phyloP scores from a whole-genome alignment of 1,284 basidiomycete genomes.

The Baeospora myosura region DNA sequence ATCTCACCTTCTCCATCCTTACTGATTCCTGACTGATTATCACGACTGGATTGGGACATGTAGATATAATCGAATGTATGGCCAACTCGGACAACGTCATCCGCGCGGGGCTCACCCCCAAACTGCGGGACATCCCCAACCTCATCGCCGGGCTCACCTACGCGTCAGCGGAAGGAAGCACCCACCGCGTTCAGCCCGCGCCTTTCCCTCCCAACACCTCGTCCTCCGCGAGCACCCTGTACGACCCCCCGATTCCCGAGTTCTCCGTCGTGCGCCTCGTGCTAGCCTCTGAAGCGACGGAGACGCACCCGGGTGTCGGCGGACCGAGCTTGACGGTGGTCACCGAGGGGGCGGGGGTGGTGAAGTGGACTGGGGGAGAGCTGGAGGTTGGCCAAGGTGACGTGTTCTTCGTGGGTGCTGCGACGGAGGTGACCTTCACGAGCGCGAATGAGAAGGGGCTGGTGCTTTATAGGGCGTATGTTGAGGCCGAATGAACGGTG shows the following conservation, averaged over 20 bases:
- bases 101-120: slow-evolving; percentile 95
- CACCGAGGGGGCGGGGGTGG: slow-evolving; percentile 59
- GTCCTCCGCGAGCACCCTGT: slow-evolving; percentile 45
- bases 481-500: slow-evolving; percentile 33
- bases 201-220: slow-evolving; percentile 36
- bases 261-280: slow-evolving; percentile 78
- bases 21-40: not conserved
- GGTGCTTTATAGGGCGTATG: slow-evolving; percentile 73
- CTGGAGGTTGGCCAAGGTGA: slow-evolving; percentile 60
- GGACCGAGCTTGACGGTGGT: slow-evolving; percentile 85
- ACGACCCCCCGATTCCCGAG: slow-evolving; percentile 92
- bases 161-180: slow-evolving; percentile 56
- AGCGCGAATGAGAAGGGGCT: slow-evolving; percentile 35
- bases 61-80: slow-evolving; percentile 98
- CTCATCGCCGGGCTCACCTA: slow-evolving; percentile 89
- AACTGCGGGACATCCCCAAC: slow-evolving; percentile 88
- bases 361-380: slow-evolving; percentile 36
- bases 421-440: slow-evolving; percentile 44
- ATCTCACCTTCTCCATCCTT: slow-evolving; percentile 6
- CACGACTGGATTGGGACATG: slow-evolving; percentile 1
- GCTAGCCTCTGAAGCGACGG: slow-evolving; percentile 39
- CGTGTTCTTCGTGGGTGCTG: slow-evolving; percentile 83
- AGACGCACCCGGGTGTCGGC: slow-evolving; percentile 53
- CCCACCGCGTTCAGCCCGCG: slow-evolving; percentile 63
- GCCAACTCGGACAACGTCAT: slow-evolving; percentile 99